Evolutionary conservation across 1,139 yeast genomes (phyloP).

Genomic region (Suhomyces maxii): DNA sequence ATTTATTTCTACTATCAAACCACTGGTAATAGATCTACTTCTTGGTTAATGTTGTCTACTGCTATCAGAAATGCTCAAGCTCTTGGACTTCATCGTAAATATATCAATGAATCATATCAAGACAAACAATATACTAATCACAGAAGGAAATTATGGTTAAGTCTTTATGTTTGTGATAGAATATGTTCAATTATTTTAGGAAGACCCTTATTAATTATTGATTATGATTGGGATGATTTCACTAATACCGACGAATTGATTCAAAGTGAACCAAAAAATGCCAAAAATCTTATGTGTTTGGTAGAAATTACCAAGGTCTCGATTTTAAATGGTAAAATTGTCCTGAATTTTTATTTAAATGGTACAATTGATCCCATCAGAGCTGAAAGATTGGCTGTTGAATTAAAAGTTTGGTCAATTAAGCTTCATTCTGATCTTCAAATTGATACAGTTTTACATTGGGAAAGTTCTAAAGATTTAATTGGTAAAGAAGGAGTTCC

Average conservation of each 20-base stretch:
- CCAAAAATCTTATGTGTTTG: slow-evolving; percentile 14
- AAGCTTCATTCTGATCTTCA: slow-evolving; percentile 30
- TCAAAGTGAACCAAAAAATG: slow-evolving; percentile 11
- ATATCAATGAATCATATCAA: slow-evolving; percentile 21
- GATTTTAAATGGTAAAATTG: slow-evolving; percentile 32
- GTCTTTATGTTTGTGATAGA: slow-evolving; percentile 41
- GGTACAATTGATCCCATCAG: slow-evolving; percentile 33
- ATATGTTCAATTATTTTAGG: slow-evolving; percentile 40
- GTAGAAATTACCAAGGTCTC: slow-evolving; percentile 17
- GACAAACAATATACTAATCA: slow-evolving; percentile 13
- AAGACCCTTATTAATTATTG: slow-evolving; percentile 39
- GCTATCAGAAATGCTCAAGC: slow-evolving; percentile 29
- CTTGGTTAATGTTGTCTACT: slow-evolving; percentile 36
- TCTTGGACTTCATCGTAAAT: slow-evolving; percentile 26
- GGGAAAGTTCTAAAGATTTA: slow-evolving; percentile 8
- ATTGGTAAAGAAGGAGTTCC: slow-evolving; percentile 2
- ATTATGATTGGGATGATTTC: slow-evolving; percentile 44
- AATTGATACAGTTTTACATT: slow-evolving; percentile 15
- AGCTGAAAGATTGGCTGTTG: slow-evolving; percentile 40
- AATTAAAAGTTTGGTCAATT: slow-evolving; percentile 40
- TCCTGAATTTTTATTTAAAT: slow-evolving; percentile 35
- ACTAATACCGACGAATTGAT: slow-evolving; percentile 12
- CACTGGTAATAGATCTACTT: slow-evolving; percentile 38
- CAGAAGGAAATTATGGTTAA: slow-evolving; percentile 40
- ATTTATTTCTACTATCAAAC: slow-evolving; percentile 40